Evolutionary conservation across 2,329 filamentous ascomycete species (phyloP).

Genomic region (Colletotrichum trifolii): DNA sequence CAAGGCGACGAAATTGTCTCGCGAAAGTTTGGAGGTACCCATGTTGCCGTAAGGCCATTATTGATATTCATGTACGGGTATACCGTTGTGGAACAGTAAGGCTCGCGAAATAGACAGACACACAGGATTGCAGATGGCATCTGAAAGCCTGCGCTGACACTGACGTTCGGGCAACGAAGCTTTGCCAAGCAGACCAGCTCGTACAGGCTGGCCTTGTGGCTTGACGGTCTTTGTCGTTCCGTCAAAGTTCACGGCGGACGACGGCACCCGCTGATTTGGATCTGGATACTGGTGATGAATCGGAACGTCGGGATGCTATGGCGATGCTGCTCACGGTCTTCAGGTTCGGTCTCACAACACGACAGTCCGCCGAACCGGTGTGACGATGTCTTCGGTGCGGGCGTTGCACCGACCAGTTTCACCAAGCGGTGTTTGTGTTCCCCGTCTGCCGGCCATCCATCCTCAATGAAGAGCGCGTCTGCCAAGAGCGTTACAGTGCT

Average conservation of each 20-base stretch:
- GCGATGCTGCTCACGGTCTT: background rate
- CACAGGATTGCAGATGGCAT: background rate
- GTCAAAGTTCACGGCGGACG: background rate
- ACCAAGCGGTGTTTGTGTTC: background rate
- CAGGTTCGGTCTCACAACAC: background rate
- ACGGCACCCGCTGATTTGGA: background rate
- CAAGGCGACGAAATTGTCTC: background rate
- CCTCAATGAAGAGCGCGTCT: no score
- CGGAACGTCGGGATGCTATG: background rate
- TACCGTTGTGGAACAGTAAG: no score
- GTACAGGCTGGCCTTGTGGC: background rate
- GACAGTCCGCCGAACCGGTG: background rate
- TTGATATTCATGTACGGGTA: no score
- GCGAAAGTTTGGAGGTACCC: background rate
- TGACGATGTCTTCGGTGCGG: background rate
- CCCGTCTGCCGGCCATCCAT: no score
- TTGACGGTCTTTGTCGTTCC: background rate
- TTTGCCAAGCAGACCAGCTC: conserved; percentile 19
- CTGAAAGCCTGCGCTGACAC: background rate
- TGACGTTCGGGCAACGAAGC: conserved; percentile 4
- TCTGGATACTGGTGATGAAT: background rate
- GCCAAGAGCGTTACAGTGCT: background rate
- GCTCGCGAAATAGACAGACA: background rate
- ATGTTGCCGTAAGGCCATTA: no score
- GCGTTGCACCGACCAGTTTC: conserved; percentile 4